Evolutionary conservation across 768 basidiomycete genomes (phyloP).

Genomic region (Pleurotus ostreatus): DNA sequence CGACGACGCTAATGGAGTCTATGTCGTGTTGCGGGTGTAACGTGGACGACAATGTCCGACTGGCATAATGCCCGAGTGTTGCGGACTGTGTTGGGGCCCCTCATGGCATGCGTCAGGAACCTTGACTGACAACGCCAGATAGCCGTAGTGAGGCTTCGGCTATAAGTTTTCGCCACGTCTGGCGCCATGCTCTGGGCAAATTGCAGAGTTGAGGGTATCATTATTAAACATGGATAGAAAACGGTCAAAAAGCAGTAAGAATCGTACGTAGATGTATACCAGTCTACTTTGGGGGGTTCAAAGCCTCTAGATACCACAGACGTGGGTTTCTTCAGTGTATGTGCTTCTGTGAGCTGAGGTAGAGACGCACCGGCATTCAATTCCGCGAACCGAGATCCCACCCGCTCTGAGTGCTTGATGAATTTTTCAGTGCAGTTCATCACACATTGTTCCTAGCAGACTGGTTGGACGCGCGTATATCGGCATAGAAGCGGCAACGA

Average conservation of each 20-base stretch:
- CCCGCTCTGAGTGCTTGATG: conserved; percentile 91
- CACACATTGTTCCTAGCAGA: conserved; percentile 76
- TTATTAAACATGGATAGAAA: conserved; percentile 24
- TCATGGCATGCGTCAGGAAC: too few species aligned
- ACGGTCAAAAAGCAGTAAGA: conserved; percentile 10
- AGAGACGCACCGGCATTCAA: conserved; percentile 75
- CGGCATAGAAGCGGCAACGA: conserved; percentile 3
- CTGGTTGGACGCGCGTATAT: not conserved
- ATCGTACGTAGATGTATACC: conserved; percentile 5
- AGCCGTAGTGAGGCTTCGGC: too few species aligned
- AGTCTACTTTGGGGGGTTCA: conserved; percentile 33
- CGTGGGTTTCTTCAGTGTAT: not conserved
- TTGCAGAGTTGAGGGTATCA: not conserved
- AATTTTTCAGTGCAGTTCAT: conserved; percentile 97
- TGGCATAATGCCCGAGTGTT: too few species aligned
- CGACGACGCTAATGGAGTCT: too few species aligned
- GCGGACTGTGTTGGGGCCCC: too few species aligned
- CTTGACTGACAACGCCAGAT: too few species aligned
- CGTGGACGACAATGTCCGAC: too few species aligned
- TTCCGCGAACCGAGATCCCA: conserved; percentile 90
- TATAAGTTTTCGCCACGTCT: too few species aligned
- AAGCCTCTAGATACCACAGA: conserved; percentile 26
- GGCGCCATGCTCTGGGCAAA: not conserved
- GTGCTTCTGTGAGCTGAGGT: not conserved
- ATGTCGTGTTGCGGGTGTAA: too few species aligned